These are phyloP conservation scores for Syzygium syzygioides DNA, from an alignment of 441 rosid species.

Conservation along the genomic window DNA sequence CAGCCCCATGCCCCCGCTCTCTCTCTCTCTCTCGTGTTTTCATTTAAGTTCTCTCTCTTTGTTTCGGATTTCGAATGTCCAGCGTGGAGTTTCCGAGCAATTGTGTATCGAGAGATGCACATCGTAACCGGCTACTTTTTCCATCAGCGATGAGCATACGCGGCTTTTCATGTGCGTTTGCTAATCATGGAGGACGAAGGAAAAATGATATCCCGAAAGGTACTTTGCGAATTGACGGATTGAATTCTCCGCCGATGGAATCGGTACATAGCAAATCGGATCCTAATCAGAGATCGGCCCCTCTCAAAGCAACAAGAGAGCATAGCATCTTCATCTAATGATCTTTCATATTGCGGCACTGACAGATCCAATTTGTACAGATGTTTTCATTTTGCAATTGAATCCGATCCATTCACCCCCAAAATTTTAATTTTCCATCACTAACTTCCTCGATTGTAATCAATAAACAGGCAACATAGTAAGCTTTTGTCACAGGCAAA, in stretches of 20 bases:
- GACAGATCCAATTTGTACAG: not conserved
- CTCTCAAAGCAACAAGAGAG: not conserved
- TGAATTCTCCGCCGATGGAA: not conserved
- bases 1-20: not conserved
- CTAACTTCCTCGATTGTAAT: not conserved
- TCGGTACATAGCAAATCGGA: not conserved
- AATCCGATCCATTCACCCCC: too few species aligned
- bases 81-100: not conserved
- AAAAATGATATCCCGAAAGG: not conserved
- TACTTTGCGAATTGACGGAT: not conserved
- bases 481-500: not conserved
- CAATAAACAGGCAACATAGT: not conserved
- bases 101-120: not conserved
- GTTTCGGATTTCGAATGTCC: fast-evolving
- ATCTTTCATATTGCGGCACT: not conserved
- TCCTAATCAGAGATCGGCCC: not conserved
- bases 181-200: not conserved
- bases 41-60: not conserved
- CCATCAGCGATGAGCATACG: not conserved
- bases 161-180: not conserved
- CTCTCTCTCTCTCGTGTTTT: not conserved
- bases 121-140: not conserved
- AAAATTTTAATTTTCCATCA: not conserved
- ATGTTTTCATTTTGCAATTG: not conserved
- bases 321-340: not conserved